Conservation (phyloP, 129 eudicot species). For the Flaveria sonorensis region DNA sequence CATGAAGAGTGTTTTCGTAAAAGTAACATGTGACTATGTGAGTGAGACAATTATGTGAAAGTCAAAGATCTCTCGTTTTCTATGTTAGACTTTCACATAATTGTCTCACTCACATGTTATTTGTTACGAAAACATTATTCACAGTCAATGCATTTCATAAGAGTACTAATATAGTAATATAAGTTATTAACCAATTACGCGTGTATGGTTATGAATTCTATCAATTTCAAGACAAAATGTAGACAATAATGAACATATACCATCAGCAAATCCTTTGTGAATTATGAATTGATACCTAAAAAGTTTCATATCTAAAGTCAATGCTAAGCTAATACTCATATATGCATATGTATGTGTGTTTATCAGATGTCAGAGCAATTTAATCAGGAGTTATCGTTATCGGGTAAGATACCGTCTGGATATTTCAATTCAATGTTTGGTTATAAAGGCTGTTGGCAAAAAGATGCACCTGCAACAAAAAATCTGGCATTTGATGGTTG, state of each 20-base stretch:
- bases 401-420: conserved; percentile 96
- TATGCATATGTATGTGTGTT: neutral
- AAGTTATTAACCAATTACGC: neutral
- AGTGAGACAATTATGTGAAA: too few species aligned
- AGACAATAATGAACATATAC: neutral
- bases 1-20: too few species aligned
- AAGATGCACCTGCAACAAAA: conserved; percentile 79
- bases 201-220: neutral
- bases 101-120: too few species aligned
- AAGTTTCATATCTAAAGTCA: conserved; percentile 22
- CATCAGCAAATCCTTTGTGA: neutral
- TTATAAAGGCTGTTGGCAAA: conserved; percentile 87
- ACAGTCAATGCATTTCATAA: too few species aligned
- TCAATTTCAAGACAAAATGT: neutral
- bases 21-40: too few species aligned
- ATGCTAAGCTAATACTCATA: neutral
- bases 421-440: conserved; percentile 77
- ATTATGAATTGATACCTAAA: neutral
- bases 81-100: too few species aligned
- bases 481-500: conserved; percentile 93
- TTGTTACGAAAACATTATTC: too few species aligned
- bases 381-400: conserved; percentile 71
- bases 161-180: neutral
- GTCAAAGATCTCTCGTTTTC: too few species aligned
- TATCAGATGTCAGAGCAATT: conserved; percentile 91